Base-by-base conservation (phyloP, 768 basidiomycete species). In the Agaricus sinodeliciosus region DNA sequence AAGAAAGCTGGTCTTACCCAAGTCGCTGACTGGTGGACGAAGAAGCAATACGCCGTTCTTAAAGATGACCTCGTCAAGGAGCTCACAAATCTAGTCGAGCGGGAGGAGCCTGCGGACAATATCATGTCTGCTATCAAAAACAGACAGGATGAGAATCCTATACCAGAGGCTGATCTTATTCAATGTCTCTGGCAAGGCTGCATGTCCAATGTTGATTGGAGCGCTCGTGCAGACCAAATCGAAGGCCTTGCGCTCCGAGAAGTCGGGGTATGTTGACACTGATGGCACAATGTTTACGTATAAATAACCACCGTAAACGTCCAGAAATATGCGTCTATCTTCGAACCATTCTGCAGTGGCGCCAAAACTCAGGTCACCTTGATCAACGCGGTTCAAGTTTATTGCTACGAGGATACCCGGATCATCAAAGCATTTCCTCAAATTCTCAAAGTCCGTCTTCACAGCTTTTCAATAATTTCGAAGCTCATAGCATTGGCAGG, bases 321-420 rank as follows among this genome's bases (percentile, higher is more conserved):
- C 26, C 64, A 96, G 92, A 85, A 83, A 79, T 87, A 84, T 65
- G 78, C 88, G 9, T 80, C 87, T 12, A 81, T 97, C 54, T 75
- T 99, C 48, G 91, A 94, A 69, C 83, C 90, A 28, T 99, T 99
- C 76, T 91, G 87, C 64, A 79, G 82, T 55, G 82, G 84, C 49
- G 81, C 92, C 16, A 94, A 94, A 70, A 89, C 90, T 18, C 84
- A 99, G 70, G 90, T 99, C 35, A 84, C 89, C 28, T 80, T 99
- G 50, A 93, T 99, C 70, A 98, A 98, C 67, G 81, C 87, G 48
- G 91, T 95, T 5, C 95, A 99, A 73, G 78, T 91, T 58, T 90
- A 95, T 72, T 94, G 91, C 68, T 96, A 98, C 69, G 92, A 95
- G 71, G 92, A 97, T 64, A 94, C 93, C 22, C 88, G 90, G 53